Conservation (phyloP, 106 monocot genomes). For the Dioscorea alata region DNA sequence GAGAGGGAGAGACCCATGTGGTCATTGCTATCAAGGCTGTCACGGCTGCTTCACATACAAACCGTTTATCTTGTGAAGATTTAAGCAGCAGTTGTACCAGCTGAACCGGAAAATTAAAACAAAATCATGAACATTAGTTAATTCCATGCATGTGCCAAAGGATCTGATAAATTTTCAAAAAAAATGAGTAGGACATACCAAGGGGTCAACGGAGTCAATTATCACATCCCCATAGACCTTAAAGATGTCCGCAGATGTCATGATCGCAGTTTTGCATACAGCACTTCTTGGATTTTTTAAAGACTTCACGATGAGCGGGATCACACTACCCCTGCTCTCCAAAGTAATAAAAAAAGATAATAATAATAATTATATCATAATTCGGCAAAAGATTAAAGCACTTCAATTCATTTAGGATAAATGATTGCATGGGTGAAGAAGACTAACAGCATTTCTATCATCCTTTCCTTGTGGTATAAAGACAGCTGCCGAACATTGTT, state of each 20-base stretch:
- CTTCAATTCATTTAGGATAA: background rate
- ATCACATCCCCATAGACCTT: slow-evolving; percentile 63
- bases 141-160: background rate
- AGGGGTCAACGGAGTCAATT: slow-evolving; percentile 71
- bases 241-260: slow-evolving; percentile 89
- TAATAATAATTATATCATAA: background rate
- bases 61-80: slow-evolving; percentile 97
- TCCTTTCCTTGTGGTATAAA: slow-evolving; percentile 75
- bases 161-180: background rate
- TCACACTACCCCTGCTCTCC: slow-evolving; percentile 46
- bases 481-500: slow-evolving; percentile 93
- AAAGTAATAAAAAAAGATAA: background rate
- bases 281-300: slow-evolving; percentile 96
- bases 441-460: slow-evolving; percentile 75
- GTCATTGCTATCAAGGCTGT: slow-evolving; percentile 78
- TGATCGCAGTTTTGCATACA: slow-evolving; percentile 92
- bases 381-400: background rate
- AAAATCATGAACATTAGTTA: background rate
- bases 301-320: slow-evolving; percentile 75
- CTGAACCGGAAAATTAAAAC: slow-evolving; percentile 45
- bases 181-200: slow-evolving; percentile 39
- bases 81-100: slow-evolving; percentile 87
- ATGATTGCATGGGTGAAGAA: background rate
- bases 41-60: slow-evolving; percentile 98
- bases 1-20: slow-evolving; percentile 61